Conservation (phyloP, 1,139 yeast genomes). For the Chernovozyma aurita region DNA sequence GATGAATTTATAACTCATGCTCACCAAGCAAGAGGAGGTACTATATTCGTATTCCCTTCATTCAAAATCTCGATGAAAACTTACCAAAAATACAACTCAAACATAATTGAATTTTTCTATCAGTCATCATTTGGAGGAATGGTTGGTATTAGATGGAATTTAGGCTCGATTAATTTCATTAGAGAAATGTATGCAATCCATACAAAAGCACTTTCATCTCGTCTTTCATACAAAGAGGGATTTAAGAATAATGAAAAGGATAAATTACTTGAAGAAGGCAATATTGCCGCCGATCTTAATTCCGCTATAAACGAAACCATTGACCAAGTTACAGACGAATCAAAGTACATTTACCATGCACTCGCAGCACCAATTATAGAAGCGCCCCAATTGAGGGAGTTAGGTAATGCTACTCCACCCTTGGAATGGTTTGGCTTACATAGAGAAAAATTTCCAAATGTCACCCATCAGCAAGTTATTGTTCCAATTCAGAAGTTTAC, state of each 20-base stretch:
- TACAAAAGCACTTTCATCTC: slow-evolving; percentile 34
- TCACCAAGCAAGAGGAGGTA: slow-evolving; percentile 67
- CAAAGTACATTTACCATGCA: slow-evolving; percentile 60
- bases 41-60: slow-evolving; percentile 75
- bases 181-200: slow-evolving; percentile 83
- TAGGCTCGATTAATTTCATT: slow-evolving; percentile 87
- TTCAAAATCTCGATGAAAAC: slow-evolving; percentile 73
- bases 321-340: slow-evolving; percentile 57
- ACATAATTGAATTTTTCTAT: slow-evolving; percentile 60
- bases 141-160: slow-evolving; percentile 88
- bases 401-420: slow-evolving; percentile 97
- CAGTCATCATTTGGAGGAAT: slow-evolving; percentile 79
- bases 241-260: slow-evolving; percentile 8
- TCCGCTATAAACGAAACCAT: slow-evolving; percentile 54
- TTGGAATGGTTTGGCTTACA: slow-evolving; percentile 96
- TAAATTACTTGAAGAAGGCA: slow-evolving; percentile 9
- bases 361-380: slow-evolving; percentile 75
- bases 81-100: slow-evolving; percentile 48
- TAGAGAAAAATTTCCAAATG: slow-evolving; percentile 76
- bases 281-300: slow-evolving; percentile 39
- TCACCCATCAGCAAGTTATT: slow-evolving; percentile 77
- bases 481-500: slow-evolving; percentile 70
- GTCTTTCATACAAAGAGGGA: slow-evolving; percentile 22
- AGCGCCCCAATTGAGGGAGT: slow-evolving; percentile 82
- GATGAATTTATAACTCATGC: slow-evolving; percentile 55